These are phyloP conservation scores for Termitomyces sp. DNA, from an alignment of 768 basidiomycete species.

Conservation along the genomic window DNA sequence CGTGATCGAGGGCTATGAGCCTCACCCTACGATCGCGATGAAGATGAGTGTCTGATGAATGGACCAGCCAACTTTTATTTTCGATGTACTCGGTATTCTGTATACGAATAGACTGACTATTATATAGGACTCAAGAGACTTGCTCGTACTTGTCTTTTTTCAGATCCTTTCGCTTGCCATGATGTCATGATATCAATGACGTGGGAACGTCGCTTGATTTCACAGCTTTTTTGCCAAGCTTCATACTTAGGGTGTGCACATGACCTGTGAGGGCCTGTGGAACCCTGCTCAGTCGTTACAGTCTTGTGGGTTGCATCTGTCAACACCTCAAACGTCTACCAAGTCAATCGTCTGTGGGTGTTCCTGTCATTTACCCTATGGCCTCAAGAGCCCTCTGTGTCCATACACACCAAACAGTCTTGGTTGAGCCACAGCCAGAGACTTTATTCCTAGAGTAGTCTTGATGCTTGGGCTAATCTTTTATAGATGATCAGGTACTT, in stretches of 20 bases:
- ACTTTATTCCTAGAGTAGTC: conserved; percentile 67
- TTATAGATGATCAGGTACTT: conserved; percentile 58
- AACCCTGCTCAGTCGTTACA: conserved; percentile 51
- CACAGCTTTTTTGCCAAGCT: conserved; percentile 10
- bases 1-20: conserved; percentile 81
- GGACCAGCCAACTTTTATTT: not conserved
- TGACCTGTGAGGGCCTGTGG: conserved; percentile 70
- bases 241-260: too few species aligned
- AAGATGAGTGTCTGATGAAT: conserved; percentile 82
- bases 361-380: conserved; percentile 71
- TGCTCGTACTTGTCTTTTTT: too few species aligned
- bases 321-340: conserved; percentile 75
- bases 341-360: conserved; percentile 83
- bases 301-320: conserved; percentile 58
- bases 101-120: too few species aligned
- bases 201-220: not conserved
- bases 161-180: too few species aligned
- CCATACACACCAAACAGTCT: conserved; percentile 57
- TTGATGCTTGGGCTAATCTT: conserved; percentile 73
- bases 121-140: too few species aligned
- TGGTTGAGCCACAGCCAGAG: conserved; percentile 33
- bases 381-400: conserved; percentile 38
- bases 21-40: conserved; percentile 84
- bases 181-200: not conserved
- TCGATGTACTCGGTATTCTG: not conserved